Conservation (phyloP, 1,284 basidiomycete species). For the Agaricales sp. region DNA sequence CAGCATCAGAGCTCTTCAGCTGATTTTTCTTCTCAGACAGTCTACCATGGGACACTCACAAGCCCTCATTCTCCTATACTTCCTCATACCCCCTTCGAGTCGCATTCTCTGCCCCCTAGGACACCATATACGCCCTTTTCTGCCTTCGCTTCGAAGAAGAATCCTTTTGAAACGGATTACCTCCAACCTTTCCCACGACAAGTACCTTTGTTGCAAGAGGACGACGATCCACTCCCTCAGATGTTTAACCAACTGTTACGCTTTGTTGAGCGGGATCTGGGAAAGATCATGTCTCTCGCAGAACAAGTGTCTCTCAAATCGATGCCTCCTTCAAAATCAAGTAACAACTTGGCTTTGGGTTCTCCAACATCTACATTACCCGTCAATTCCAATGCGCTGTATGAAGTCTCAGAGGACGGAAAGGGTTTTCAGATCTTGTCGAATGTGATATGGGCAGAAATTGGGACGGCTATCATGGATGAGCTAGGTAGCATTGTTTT, state of each 20-base stretch:
- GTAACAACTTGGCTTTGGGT: constrained; percentile 4
- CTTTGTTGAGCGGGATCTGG: constrained; percentile 68
- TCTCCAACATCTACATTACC: constrained; percentile 11
- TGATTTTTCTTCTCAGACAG: constrained; percentile 37
- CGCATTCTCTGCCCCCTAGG: constrained; percentile 49
- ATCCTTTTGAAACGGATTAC: constrained; percentile 25
- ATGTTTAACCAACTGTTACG: constrained; percentile 78
- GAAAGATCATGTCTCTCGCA: constrained; percentile 65
- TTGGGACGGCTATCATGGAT: constrained; percentile 71
- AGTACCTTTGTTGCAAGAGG: constrained; percentile 49
- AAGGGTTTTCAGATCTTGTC: constrained; percentile 73
- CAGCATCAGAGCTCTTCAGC: constrained; percentile 1
- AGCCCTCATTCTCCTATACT: constrained; percentile 64
- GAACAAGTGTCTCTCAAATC: constrained; percentile 53
- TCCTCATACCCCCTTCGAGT: constrained; percentile 58
- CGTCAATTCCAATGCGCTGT: constrained; percentile 6
- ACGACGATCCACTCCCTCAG: constrained; percentile 53
- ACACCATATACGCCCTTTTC: constrained; percentile 62
- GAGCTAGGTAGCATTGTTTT: constrained; percentile 80
- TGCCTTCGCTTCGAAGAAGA: constrained; percentile 45
- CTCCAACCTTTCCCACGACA: constrained; percentile 20
- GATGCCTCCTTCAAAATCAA: constrained; percentile 15
- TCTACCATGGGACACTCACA: constrained; percentile 58
- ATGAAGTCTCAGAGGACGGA: constrained; percentile 8
- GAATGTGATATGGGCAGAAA: constrained; percentile 82